phyloP scores from a whole-genome alignment of 768 basidiomycete genomes.

The Scleroderma bovista region DNA sequence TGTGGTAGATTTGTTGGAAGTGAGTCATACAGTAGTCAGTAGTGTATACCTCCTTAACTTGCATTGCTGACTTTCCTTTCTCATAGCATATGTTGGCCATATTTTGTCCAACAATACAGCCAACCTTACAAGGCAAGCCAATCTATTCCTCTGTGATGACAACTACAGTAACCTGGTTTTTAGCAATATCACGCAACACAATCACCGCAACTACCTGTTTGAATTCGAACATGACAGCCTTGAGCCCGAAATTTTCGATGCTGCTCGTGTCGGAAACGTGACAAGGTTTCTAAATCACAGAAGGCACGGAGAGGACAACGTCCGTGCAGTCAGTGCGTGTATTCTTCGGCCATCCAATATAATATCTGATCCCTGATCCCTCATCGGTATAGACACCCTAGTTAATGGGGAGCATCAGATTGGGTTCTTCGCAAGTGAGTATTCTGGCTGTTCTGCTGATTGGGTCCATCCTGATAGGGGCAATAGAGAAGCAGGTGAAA shows the following conservation, averaged over 20 bases:
- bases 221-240: slow-evolving; percentile 5
- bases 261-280: slow-evolving; percentile 38
- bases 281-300: slow-evolving; percentile 42
- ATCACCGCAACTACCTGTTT: slow-evolving; percentile 33
- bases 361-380: background rate
- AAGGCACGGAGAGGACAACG: slow-evolving; percentile 4
- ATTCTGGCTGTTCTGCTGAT: background rate
- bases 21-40: background rate
- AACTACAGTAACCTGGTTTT: background rate
- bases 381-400: slow-evolving; percentile 14
- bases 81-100: slow-evolving; percentile 38
- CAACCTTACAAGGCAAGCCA: slow-evolving; percentile 6
- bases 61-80: background rate
- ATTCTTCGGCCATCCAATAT: background rate
- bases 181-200: slow-evolving; percentile 12
- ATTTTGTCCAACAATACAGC: slow-evolving; percentile 12
- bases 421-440: slow-evolving; percentile 33
- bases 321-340: slow-evolving; percentile 24
- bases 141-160: background rate
- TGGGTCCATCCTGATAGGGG: background rate
- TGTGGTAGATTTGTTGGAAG: slow-evolving; percentile 30
- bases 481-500: slow-evolving; percentile 21
- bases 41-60: background rate
- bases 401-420: slow-evolving; percentile 35
- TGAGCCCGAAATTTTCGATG: slow-evolving; percentile 29